Base-by-base conservation (phyloP, 495 filamentous ascomycete species). In the Annulohypoxylon bovei region DNA sequence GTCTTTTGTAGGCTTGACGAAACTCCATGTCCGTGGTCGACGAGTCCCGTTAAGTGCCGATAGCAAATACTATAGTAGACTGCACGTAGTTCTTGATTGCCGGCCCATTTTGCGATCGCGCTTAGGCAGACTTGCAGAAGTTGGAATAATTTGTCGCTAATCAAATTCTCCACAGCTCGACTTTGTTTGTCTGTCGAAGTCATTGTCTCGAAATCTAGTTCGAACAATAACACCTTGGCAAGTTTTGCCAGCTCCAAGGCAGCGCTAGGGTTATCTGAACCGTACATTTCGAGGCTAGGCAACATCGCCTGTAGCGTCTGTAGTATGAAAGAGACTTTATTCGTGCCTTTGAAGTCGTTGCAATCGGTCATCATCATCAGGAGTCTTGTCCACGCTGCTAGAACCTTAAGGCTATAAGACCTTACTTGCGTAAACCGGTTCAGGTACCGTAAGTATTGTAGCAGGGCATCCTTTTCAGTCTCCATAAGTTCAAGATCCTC, bases 51-150 rank as follows among this genome's bases (percentile, higher is more conserved):
- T 56, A 97, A 84, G 75, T 97, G 97, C 18, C 90, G 88, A 74
- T 94, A 92, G 79, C 91, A 93, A 65, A 96, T 93, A 72, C 89
- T 91, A 80, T 99, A 98, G 73, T 95, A 91, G 27, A 90, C 84
- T 55, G 96, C 89, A 12, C 95, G 88, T 22, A 99, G 81, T 58
- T 87, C 81, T 28, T 90, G 80, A 71, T 87, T 89, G n/a, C 88
- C 86, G 7, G 87, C 84, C 59, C 92, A 89, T 60, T 90, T 87
- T 60, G 88, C 86, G 59, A 96, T 90, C 8, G 92, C 91, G 66
- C 87, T 85, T 20, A 97, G 81, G 55, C 90, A 92, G 27, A 93
- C 81, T 54, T 96, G 91, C 83, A 99, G 98, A 16, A 98, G 86
- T 70, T 97, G 91, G 71, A 92, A 93, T 8, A 98, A 86, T 74